Conservation (phyloP, 2,329 filamentous ascomycete species). For the Pseudogymnoascus sp. region DNA sequence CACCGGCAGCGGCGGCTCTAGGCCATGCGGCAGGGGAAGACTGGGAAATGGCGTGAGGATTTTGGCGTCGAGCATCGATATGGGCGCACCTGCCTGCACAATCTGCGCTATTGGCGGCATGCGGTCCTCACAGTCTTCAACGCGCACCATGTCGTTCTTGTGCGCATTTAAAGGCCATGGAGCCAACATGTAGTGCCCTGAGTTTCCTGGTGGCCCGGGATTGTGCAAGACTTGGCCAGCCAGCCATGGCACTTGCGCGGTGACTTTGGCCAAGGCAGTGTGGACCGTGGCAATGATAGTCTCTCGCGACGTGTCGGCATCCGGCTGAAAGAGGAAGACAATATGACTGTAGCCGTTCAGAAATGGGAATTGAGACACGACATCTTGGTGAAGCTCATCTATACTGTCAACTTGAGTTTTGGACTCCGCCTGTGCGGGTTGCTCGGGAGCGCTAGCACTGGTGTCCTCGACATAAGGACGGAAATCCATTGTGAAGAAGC, state of each 20-base stretch:
- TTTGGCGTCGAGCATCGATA: constrained; percentile 27
- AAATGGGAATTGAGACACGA: constrained; percentile 12
- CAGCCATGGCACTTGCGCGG: constrained; percentile 21
- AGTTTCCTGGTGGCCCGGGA: constrained; percentile 3
- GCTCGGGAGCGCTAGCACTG: too few relatives aligned
- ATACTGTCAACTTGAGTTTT: too few relatives aligned
- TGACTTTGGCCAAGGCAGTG: constrained; percentile 15
- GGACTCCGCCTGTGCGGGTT: too few relatives aligned
- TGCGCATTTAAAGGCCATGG: constrained; percentile 16
- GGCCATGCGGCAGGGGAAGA: constrained; percentile 25
- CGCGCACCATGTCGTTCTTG: constrained; percentile 17
- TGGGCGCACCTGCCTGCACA: constrained; percentile 21
- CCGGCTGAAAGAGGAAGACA: neutral
- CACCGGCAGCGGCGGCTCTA: constrained; percentile 16
- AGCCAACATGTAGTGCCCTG: constrained; percentile 15
- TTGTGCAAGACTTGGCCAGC: constrained; percentile 18
- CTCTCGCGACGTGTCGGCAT: constrained; percentile 7
- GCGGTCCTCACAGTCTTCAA: constrained; percentile 18
- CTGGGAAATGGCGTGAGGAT: constrained; percentile 25
- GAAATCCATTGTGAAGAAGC: too few relatives aligned
- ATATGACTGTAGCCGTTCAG: constrained; percentile 12
- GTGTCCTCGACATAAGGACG: too few relatives aligned
- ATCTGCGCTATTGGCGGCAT: constrained; percentile 19
- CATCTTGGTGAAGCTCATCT: neutral
- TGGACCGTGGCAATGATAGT: constrained; percentile 12